Base-by-base conservation (phyloP, 768 basidiomycete species). In the Rhodotorula graminis region DNA sequence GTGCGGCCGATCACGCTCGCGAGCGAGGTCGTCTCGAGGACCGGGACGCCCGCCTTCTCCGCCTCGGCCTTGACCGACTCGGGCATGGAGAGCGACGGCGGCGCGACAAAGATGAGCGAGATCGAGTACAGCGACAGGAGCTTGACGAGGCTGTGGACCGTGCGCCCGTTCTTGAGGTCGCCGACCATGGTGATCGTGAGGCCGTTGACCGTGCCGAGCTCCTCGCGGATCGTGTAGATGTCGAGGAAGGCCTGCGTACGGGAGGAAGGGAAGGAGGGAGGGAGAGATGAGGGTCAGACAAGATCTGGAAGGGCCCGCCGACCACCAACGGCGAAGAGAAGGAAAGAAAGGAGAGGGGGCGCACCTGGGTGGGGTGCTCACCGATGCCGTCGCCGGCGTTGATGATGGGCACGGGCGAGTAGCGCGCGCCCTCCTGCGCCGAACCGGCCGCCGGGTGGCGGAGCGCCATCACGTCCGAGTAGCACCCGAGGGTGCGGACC, bases 331-430 rank as follows among this genome's bases (percentile, higher is more conserved):
- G n/a, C n/a, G 56, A 47, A 2, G 44, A 27, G 33, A 65, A n/a
- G 49, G 27, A 23, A 67, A 63, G 33, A 64, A 49, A n/a, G 46
- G 31, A 19, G 7, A 23, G 42, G 14, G 21, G 53, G n/a, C 85
- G 64, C 79, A 88, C 91, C 85, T 94, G 92, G 15, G 93, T 95
- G 8, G 95, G 96, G 80, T 99, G 96, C 82, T 99, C 96, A 65
- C 96, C 96, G 62, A 91, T 86, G 29, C 96, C 96, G 79, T 99
- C 96, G 40, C 96, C 96, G 62, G 93, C 95, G 80, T 98, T 99
- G 81, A 99, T 84, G 78, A 99, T 87, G 0, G 96, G 96, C 2
- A 99, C 90, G 8, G 95, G 90, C 4, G 93, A 95, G 82, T 87
- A 93, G 81, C 96, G 96, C 33, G 96, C 95, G n/a, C 93, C 96